phyloP scores from a whole-genome alignment of 257 asterid genomes.

The Solanum bulbocastanum region DNA sequence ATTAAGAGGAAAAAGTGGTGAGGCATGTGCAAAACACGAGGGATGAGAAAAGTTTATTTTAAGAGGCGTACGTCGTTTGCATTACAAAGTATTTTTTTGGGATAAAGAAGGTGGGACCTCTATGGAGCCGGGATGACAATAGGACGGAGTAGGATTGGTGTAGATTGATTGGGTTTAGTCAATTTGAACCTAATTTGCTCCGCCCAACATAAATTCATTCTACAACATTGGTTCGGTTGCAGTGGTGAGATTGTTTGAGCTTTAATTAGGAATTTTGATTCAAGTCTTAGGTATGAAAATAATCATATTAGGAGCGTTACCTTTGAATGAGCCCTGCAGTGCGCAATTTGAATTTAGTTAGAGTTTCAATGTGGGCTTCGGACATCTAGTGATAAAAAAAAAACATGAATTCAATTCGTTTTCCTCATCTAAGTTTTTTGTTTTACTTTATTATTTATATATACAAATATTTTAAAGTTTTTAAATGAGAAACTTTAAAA shows the following conservation, averaged over 20 bases:
- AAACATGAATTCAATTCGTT: too few relatives aligned
- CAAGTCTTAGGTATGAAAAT: too few relatives aligned
- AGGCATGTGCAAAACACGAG: not conserved
- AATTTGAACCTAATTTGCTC: not conserved
- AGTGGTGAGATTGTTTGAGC: too few relatives aligned
- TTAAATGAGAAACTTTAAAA: too few relatives aligned
- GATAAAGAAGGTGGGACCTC: not conserved
- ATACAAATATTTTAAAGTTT: too few relatives aligned
- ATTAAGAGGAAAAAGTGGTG: not conserved
- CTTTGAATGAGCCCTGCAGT: too few relatives aligned
- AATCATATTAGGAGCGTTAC: too few relatives aligned
- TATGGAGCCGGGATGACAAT: not conserved
- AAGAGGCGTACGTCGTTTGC: not conserved
- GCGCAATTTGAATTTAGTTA: too few relatives aligned
- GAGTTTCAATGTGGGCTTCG: not conserved
- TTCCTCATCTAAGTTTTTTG: too few relatives aligned
- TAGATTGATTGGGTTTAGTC: too few relatives aligned
- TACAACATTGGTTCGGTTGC: accelerated
- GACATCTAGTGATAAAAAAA: too few relatives aligned
- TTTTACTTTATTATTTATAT: too few relatives aligned
- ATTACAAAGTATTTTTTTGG: not conserved
- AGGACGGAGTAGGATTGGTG: not conserved
- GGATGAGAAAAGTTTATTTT: not conserved
- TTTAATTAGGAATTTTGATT: accelerated
- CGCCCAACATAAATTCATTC: not conserved